Conservation (phyloP, 768 basidiomycete genomes). For the Lyophyllum shimeji region DNA sequence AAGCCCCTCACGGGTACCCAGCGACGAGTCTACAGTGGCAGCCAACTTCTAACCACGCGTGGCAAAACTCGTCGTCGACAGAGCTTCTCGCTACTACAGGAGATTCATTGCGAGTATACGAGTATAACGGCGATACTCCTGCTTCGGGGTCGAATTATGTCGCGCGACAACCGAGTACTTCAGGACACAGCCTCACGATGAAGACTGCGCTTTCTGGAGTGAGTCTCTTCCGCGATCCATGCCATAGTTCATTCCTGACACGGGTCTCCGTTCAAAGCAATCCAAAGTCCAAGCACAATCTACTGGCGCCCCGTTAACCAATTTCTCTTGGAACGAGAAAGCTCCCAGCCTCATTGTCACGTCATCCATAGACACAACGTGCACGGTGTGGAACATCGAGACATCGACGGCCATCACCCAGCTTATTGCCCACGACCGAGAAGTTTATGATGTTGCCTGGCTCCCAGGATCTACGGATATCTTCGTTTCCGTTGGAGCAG, state of each 20-base stretch:
- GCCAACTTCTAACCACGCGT: conserved; percentile 65
- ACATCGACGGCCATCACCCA: conserved; percentile 93
- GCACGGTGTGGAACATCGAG: conserved; percentile 99
- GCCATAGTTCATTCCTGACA: conserved; percentile 6
- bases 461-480: conserved; percentile 93
- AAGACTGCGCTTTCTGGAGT: conserved; percentile 84
- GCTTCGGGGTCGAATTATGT: conserved; percentile 63
- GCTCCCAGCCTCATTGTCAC: conserved; percentile 91
- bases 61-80: conserved; percentile 62
- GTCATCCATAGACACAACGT: conserved; percentile 97
- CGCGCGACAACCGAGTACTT: conserved; percentile 55
- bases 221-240: conserved; percentile 28
- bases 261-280: conserved; percentile 47
- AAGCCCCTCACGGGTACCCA: conserved; percentile 87
- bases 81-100: conserved; percentile 94
- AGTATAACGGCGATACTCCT: conserved; percentile 72
- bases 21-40: conserved; percentile 95
- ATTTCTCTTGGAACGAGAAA: conserved; percentile 97
- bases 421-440: conserved; percentile 94
- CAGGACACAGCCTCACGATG: conserved; percentile 65
- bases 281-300: conserved; percentile 87
- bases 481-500: conserved; percentile 97
- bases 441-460: conserved; percentile 99
- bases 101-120: conserved; percentile 91
- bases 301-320: conserved; percentile 88